phyloP scores from a whole-genome alignment of 164 flowering plant species.

The Annona squamosa region DNA sequence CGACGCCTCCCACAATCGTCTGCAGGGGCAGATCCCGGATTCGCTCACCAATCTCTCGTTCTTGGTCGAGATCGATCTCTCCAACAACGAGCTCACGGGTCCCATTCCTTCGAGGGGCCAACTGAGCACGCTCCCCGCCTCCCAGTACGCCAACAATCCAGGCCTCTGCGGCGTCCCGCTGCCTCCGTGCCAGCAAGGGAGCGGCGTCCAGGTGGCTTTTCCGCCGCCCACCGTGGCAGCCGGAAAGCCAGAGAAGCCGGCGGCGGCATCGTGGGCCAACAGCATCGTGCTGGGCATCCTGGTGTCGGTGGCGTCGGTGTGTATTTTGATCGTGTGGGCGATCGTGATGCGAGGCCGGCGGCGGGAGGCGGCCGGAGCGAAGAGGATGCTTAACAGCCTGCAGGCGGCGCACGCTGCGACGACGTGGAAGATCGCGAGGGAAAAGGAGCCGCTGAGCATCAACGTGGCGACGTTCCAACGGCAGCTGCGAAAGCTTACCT shows the following conservation, averaged over 20 bases:
- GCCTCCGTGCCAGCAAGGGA: slow-evolving; percentile 41
- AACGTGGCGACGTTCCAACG: slow-evolving; percentile 72
- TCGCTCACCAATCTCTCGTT: slow-evolving; percentile 74
- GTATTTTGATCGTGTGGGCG: slow-evolving; percentile 68
- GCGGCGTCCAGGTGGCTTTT: slow-evolving; percentile 11
- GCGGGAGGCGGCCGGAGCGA: slow-evolving; percentile 47
- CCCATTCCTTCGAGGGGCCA: slow-evolving; percentile 79
- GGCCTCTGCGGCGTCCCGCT: slow-evolving; percentile 95
- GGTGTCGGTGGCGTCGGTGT: slow-evolving; percentile 51
- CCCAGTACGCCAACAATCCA: slow-evolving; percentile 69
- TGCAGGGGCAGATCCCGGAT: slow-evolving; percentile 81
- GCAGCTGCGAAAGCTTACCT: slow-evolving; percentile 54
- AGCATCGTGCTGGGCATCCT: slow-evolving; percentile 66
- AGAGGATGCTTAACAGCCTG: slow-evolving; percentile 57
- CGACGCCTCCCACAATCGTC: slow-evolving; percentile 76
- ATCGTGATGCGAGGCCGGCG: slow-evolving; percentile 61
- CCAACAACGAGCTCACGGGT: slow-evolving; percentile 70
- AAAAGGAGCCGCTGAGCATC: slow-evolving; percentile 77
- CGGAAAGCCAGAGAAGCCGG: slow-evolving; percentile 10
- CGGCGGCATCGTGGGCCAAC: slow-evolving; percentile 59
- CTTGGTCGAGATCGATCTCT: slow-evolving; percentile 81
- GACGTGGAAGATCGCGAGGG: slow-evolving; percentile 84
- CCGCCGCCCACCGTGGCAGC: slow-evolving; percentile 1
- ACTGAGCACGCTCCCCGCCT: slow-evolving; percentile 78
- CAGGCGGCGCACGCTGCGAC: slow-evolving; percentile 66